phyloP scores from a whole-genome alignment of 352 stramenopile species.

The Phytophthora vignae region DNA sequence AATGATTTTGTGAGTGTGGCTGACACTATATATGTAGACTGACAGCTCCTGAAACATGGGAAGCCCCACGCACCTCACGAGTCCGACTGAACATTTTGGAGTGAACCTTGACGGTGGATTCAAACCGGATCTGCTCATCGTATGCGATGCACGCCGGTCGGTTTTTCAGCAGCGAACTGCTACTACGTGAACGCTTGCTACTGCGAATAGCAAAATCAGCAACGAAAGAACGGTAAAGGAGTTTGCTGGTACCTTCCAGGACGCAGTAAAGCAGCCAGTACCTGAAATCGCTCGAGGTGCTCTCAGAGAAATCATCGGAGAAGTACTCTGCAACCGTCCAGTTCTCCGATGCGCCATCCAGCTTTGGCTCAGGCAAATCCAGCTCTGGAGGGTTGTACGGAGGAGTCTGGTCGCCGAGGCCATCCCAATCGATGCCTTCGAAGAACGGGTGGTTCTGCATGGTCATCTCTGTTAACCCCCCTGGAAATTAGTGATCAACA shows the following conservation, averaged over 20 bases:
- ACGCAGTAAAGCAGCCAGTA: constrained; percentile 12
- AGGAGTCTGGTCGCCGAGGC: constrained; percentile 55
- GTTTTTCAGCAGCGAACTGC: constrained; percentile 63
- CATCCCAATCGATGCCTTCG: constrained; percentile 77
- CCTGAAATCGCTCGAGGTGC: constrained; percentile 72
- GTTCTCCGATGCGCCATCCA: constrained; percentile 80
- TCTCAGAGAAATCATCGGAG: constrained; percentile 82
- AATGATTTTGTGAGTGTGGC: background rate
- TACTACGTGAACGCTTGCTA: constrained; percentile 67
- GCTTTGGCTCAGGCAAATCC: constrained; percentile 65
- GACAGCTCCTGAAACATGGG: too few relatives aligned
- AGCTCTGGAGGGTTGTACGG: constrained; percentile 68
- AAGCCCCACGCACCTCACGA: constrained; percentile 50
- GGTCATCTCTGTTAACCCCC: constrained; percentile 6
- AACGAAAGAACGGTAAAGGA: constrained; percentile 4
- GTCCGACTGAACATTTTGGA: constrained; percentile 84
- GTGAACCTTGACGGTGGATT: constrained; percentile 81
- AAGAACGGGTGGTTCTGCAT: constrained; percentile 82
- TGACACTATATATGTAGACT: background rate
- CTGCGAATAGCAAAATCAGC: constrained; percentile 5
- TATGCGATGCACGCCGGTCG: constrained; percentile 66
- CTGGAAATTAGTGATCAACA: background rate
- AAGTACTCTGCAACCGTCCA: constrained; percentile 88
- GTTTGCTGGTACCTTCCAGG: background rate
- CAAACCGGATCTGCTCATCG: constrained; percentile 74